Conservation (phyloP, 192 early-diverging fungal genomes). For the Linnemannia schmuckeri region DNA sequence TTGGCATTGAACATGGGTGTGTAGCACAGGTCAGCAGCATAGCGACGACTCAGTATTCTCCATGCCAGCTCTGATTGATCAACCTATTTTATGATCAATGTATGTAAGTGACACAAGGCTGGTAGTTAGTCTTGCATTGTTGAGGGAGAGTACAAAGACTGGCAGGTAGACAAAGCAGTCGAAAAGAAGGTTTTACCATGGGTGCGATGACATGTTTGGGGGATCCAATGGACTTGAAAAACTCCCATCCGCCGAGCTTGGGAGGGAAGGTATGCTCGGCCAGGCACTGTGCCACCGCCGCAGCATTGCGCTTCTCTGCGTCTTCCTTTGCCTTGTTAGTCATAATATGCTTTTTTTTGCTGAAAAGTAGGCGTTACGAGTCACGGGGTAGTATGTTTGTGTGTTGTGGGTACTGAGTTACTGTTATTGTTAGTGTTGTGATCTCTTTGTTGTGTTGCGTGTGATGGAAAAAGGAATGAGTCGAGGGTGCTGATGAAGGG, state of each 20-base stretch:
- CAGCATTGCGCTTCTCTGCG: constrained; percentile 38
- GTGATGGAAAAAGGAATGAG: background rate
- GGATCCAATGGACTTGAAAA: constrained; percentile 78
- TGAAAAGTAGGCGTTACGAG: background rate
- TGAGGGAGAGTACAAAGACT: background rate
- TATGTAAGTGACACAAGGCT: background rate
- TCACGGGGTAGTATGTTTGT: too few relatives aligned
- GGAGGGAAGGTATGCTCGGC: constrained; percentile 34
- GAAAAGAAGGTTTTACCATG: constrained; percentile 72
- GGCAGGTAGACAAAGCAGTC: too few relatives aligned
- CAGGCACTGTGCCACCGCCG: constrained; percentile 29
- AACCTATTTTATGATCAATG: constrained; percentile 44
- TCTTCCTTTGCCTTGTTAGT: constrained; percentile 40
- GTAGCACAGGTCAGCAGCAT: constrained; percentile 91
- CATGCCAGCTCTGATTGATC: constrained; percentile 97
- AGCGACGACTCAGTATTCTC: constrained; percentile 90
- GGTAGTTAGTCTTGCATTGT: background rate
- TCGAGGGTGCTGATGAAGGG: background rate
- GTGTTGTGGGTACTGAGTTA: too few relatives aligned
- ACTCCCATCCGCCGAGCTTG: constrained; percentile 85
- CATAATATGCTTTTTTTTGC: background rate
- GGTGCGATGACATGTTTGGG: constrained; percentile 90
- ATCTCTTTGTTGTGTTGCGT: background rate
- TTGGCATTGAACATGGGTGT: constrained; percentile 99
- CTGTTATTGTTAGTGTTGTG: background rate